Evolutionary conservation across 225 moss, liverwort and hornwort genomes (phyloP), one percentile per base, ranked within the genome.

Genomic region (Pseudoscleropodium purum): DNA sequence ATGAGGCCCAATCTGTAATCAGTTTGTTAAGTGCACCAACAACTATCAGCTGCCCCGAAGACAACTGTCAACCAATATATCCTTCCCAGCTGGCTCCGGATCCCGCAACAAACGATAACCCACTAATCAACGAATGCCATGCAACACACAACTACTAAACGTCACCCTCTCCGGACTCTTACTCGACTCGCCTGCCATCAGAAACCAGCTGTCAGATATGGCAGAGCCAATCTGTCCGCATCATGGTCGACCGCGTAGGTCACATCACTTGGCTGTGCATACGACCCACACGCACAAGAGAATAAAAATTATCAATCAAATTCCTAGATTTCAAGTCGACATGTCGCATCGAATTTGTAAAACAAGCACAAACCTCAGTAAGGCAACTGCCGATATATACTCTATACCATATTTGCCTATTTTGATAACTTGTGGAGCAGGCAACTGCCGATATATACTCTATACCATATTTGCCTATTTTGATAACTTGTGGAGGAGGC

Each of bases 121-220:
- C 72, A 21, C 80, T 8, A 81, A 19, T 79, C 79, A 37, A 36
- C 34, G 23, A 66, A 56, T 59, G 27, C 57, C 56, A 65, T 45
- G 56, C 67, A 64, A 73, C 51, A 83, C 24, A 67, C 25, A 24
- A 39, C 11, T 43, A 82, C 60, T 59, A 25, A 1, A 63, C 10
- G 51, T 30, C 37, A 73, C 49, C 47, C 27, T 79, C 59, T 79
- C 79, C n/a, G 39, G 79, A 27, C 18, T 59, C 17, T 21, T 19
- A 60, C 18, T 60, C 60, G 41, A 81, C 18, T 60, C 80, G 59
- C 15, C 26, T 82, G 89, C 89, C 89, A 87, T 91, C 89, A 92
- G 85, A 81, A 87, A 91, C 91, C 89, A 82, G 87, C 18, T 87
- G 61, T 93, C 93, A 91, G 87, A 92, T 90, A 93, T 81, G 91